Evolutionary conservation across 805 yeast genomes (phyloP).

Genomic region (Barnettozyma botsteinii): DNA sequence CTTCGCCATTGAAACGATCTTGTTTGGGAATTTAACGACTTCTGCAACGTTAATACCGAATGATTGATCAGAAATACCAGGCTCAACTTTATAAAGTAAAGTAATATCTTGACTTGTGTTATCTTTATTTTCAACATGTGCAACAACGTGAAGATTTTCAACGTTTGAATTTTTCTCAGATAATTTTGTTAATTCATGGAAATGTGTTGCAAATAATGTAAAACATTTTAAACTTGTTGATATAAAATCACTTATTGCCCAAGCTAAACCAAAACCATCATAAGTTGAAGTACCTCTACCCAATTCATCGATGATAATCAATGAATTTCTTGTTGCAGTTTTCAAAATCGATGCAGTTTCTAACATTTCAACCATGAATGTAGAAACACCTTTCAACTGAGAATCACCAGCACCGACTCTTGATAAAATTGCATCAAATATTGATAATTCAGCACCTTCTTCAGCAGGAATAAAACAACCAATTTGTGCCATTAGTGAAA

Average conservation of each 20-base stretch:
- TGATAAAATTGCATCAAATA: slow-evolving; percentile 88
- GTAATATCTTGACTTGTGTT: slow-evolving; percentile 62
- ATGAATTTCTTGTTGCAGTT: slow-evolving; percentile 70
- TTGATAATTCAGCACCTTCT: slow-evolving; percentile 62
- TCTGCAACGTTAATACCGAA: slow-evolving; percentile 98
- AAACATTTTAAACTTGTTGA: slow-evolving; percentile 68
- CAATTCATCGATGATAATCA: slow-evolving; percentile 87
- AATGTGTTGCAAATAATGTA: slow-evolving; percentile 93
- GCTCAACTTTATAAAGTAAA: slow-evolving; percentile 85
- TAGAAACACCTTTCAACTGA: slow-evolving; percentile 92
- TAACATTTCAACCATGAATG: slow-evolving; percentile 94
- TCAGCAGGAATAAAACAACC: slow-evolving; percentile 77
- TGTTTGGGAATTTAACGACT: slow-evolving; percentile 85
- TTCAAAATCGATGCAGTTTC: slow-evolving; percentile 86
- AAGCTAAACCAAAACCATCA: slow-evolving; percentile 96
- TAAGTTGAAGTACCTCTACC: slow-evolving; percentile 81
- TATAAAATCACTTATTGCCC: slow-evolving; percentile 89
- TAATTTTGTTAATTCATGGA: slow-evolving; percentile 87
- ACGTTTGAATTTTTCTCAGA: slow-evolving; percentile 60
- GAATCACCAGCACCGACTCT: slow-evolving; percentile 99
- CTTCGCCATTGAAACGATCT: slow-evolving; percentile 92
- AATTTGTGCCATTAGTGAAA: slow-evolving; percentile 80
- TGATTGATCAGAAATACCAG: slow-evolving; percentile 92
- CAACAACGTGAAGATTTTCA: slow-evolving; percentile 84
- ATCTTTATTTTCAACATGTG: slow-evolving; percentile 60